These are phyloP conservation scores for Psilocybe subaeruginosa DNA, from an alignment of 768 basidiomycete genomes.

Conservation along the genomic window DNA sequence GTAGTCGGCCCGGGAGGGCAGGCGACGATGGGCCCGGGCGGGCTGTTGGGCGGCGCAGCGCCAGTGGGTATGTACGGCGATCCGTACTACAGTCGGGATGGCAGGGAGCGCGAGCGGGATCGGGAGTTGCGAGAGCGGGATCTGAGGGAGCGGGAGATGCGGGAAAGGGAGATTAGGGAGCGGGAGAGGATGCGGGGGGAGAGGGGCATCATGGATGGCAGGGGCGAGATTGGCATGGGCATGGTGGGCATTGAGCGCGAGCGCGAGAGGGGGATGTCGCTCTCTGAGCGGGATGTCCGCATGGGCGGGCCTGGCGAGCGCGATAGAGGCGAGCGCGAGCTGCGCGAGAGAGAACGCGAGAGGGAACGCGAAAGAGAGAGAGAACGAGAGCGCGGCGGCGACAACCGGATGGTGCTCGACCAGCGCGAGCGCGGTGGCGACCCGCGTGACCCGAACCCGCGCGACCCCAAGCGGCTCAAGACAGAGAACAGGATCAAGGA, in stretches of 20 bases:
- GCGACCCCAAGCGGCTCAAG: conserved; percentile 68
- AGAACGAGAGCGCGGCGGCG: conserved; percentile 16
- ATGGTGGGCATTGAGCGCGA: neutral
- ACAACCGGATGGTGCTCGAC: conserved; percentile 18
- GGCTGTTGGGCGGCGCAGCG: conserved; percentile 17
- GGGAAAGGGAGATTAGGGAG: conserved; percentile 1
- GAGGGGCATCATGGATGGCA: neutral
- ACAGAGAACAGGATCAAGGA: conserved; percentile 43
- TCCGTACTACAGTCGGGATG: conserved; percentile 20
- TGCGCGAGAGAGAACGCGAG: conserved; percentile 24
- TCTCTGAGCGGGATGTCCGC: conserved; percentile 5
- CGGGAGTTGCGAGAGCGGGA: conserved; percentile 18
- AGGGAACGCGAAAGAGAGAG: conserved; percentile 24
- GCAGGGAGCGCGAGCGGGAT: conserved; percentile 15
- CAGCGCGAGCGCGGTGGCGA: conserved; percentile 20
- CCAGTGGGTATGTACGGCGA: conserved; percentile 20
- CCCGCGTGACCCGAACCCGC: conserved; percentile 32
- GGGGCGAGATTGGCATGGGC: neutral
- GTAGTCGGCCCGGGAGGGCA: conserved; percentile 22
- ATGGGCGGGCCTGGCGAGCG: neutral
- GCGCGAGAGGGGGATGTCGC: conserved; percentile 10
- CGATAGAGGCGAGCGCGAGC: conserved; percentile 15
- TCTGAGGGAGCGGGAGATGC: conserved; percentile 15
- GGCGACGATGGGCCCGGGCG: conserved; percentile 24
- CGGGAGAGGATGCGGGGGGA: neutral